These are phyloP conservation scores for Pugionium dolabratum DNA, from an alignment of 345 rosid species.

Conservation along the genomic window DNA sequence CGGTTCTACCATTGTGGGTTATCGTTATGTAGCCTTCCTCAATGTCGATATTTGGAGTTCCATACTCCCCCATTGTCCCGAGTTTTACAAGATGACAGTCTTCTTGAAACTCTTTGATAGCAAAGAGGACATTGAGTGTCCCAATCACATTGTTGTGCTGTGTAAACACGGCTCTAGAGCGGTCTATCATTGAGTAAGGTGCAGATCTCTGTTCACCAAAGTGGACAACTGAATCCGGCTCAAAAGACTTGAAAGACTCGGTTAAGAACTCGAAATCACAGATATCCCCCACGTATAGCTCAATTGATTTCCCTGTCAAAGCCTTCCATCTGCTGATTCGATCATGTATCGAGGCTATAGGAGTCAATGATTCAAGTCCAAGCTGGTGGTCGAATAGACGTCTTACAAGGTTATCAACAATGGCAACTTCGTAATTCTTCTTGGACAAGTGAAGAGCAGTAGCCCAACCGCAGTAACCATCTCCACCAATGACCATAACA, in stretches of 20 bases:
- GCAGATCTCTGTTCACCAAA: slow-evolving; percentile 97
- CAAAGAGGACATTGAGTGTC: slow-evolving; percentile 90
- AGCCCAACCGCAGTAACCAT: slow-evolving; percentile 99
- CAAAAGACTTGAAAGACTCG: slow-evolving; percentile 75
- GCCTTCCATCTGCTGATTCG: slow-evolving; percentile 85
- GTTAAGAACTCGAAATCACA: slow-evolving; percentile 93
- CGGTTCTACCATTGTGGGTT: slow-evolving; percentile 88
- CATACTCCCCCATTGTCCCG: slow-evolving; percentile 98
- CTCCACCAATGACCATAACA: slow-evolving; percentile 97
- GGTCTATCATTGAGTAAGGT: slow-evolving; percentile 96
- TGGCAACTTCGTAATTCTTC: slow-evolving; percentile 79
- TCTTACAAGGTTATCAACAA: slow-evolving; percentile 81
- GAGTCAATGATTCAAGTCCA: slow-evolving; percentile 86
- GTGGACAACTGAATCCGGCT: slow-evolving; percentile 93
- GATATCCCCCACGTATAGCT: slow-evolving; percentile 79
- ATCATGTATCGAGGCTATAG: slow-evolving; percentile 79
- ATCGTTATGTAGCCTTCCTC: slow-evolving; percentile 97
- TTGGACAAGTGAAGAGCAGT: slow-evolving; percentile 91
- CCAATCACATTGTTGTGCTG: slow-evolving; percentile 97
- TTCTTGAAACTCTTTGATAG: slow-evolving; percentile 86
- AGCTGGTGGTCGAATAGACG: slow-evolving; percentile 94
- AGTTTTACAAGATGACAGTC: slow-evolving; percentile 93
- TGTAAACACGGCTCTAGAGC: slow-evolving; percentile 85
- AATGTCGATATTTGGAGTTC: slow-evolving; percentile 98
- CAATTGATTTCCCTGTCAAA: slow-evolving; percentile 78